Evolutionary conservation across 768 basidiomycete species (phyloP).

Genomic region (Russula vinacea): DNA sequence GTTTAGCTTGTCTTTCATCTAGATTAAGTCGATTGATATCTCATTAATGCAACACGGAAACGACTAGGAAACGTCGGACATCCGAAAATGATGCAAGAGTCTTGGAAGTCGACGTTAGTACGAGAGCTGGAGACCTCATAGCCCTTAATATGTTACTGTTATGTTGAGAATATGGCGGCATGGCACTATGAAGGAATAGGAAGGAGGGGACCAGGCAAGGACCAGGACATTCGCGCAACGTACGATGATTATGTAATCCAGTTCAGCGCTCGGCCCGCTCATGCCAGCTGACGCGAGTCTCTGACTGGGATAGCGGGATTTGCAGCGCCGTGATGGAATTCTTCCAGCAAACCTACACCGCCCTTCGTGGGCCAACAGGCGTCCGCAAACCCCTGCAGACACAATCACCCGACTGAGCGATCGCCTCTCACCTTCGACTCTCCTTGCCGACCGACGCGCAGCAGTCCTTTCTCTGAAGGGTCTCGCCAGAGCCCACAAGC

Average conservation of each 20-base stretch:
- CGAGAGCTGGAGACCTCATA: background rate
- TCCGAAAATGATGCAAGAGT: background rate
- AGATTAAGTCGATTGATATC: background rate
- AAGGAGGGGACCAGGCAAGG: background rate
- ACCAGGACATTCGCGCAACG: too few species aligned
- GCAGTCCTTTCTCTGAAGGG: slow-evolving; percentile 94
- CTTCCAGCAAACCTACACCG: slow-evolving; percentile 79
- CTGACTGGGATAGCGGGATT: background rate
- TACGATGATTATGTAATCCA: background rate
- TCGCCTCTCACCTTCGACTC: slow-evolving; percentile 82
- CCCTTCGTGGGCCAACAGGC: slow-evolving; percentile 78
- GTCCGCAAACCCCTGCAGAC: slow-evolving; percentile 77
- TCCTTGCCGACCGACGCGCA: slow-evolving; percentile 87
- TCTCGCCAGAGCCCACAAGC: slow-evolving; percentile 84
- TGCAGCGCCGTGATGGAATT: slow-evolving; percentile 62
- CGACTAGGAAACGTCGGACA: background rate
- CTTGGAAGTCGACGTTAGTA: background rate
- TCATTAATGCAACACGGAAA: too few species aligned
- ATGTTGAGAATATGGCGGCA: background rate
- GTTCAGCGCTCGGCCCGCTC: background rate
- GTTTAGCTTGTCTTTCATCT: background rate
- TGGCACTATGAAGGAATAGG: background rate
- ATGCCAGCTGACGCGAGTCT: background rate
- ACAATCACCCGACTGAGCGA: slow-evolving; percentile 88
- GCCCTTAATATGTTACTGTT: slow-evolving; percentile 2